These are phyloP conservation scores for Taxawa tesnikishii DNA, from an alignment of 2,329 filamentous ascomycete genomes.

Conservation along the genomic window DNA sequence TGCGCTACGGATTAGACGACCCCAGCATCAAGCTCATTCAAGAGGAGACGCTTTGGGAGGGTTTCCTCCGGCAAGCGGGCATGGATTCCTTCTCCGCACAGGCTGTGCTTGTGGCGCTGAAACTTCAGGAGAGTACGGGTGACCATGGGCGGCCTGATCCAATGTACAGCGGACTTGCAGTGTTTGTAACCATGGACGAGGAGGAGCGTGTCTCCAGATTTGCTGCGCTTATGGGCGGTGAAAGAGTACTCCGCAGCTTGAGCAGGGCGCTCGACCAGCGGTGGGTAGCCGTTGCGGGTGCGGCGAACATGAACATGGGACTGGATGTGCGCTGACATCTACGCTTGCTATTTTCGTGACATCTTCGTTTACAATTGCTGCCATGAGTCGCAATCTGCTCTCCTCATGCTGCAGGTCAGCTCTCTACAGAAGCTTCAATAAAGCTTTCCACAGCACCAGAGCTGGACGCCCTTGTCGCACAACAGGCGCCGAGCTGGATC, in stretches of 20 bases:
- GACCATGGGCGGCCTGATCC: constrained; percentile 9
- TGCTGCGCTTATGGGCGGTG: constrained; percentile 40
- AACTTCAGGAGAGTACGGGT: too few species aligned
- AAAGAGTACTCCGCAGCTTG: constrained; percentile 39
- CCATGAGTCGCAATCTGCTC: too few species aligned
- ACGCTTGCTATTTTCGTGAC: too few species aligned
- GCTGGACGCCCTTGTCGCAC: too few species aligned
- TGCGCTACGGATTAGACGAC: constrained; percentile 15
- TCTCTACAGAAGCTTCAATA: too few species aligned
- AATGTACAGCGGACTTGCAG: constrained; percentile 31
- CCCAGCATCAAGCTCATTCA: constrained; percentile 17
- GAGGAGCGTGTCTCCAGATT: constrained; percentile 40
- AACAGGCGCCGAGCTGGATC: too few species aligned
- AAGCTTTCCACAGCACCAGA: too few species aligned
- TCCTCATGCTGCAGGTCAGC: too few species aligned
- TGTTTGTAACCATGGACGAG: constrained; percentile 45
- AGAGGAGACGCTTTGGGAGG: constrained; percentile 55
- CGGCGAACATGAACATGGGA: too few species aligned
- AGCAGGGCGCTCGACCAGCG: constrained; percentile 37
- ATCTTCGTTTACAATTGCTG: too few species aligned
- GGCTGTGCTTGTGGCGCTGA: constrained; percentile 40
- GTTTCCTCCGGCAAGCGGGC: constrained; percentile 52
- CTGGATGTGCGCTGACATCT: too few species aligned
- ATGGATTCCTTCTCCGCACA: constrained; percentile 64
- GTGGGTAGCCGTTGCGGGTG: constrained; percentile 22